phyloP scores from a whole-genome alignment of 768 basidiomycete genomes.

The Imleria badia region DNA sequence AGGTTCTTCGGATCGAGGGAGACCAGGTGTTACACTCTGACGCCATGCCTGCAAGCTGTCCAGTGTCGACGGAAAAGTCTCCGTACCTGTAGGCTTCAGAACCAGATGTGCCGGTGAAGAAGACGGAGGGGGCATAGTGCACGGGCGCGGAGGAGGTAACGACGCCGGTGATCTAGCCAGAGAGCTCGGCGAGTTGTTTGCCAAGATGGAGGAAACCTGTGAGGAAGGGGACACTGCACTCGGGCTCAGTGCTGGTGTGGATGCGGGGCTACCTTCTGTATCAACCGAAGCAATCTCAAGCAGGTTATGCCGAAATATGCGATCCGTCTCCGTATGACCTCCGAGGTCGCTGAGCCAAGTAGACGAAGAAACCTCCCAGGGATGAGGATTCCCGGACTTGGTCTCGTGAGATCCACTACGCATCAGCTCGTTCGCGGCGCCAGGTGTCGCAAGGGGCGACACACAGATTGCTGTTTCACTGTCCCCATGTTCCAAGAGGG shows the following conservation, averaged over 20 bases:
- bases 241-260: constrained; percentile 24
- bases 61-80: constrained; percentile 32
- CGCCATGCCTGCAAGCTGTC: constrained; percentile 32
- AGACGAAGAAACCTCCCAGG: constrained; percentile 23
- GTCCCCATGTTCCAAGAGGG: constrained; percentile 10
- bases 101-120: constrained; percentile 17
- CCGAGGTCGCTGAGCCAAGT: constrained; percentile 35
- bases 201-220: constrained; percentile 15
- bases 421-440: constrained; percentile 1
- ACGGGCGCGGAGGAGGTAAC: constrained; percentile 10
- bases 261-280: constrained; percentile 22
- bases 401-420: constrained; percentile 5
- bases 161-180: constrained; percentile 16
- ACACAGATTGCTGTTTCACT: constrained; percentile 9
- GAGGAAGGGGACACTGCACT: constrained; percentile 23
- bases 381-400: constrained; percentile 16
- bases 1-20: constrained; percentile 18
- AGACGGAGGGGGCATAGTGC: constrained; percentile 14
- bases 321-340: constrained; percentile 32
- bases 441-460: constrained; percentile 12
- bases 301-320: constrained; percentile 28
- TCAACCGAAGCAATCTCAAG: constrained; percentile 12
- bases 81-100: constrained; percentile 30
- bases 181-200: constrained; percentile 13
- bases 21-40: constrained; percentile 19